These are phyloP conservation scores for Trichophaea hybrida DNA, from an alignment of 2,329 filamentous ascomycete genomes.

Conservation along the genomic window DNA sequence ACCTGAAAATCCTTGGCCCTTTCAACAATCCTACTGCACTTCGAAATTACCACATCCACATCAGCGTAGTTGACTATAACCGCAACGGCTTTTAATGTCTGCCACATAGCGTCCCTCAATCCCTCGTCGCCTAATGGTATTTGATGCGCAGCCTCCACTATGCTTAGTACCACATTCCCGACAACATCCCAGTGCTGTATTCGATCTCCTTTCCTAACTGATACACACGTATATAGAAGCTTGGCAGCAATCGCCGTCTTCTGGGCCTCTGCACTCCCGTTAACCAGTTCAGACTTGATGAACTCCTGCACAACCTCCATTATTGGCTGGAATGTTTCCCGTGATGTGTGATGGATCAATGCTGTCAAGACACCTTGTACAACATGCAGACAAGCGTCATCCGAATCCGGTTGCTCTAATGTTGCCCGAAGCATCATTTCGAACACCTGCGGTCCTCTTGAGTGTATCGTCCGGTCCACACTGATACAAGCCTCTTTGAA, in stretches of 20 bases:
- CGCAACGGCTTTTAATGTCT: constrained; percentile 35
- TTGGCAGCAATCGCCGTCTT: constrained; percentile 39
- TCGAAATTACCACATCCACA: constrained; percentile 62
- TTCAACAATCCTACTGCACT: constrained; percentile 50
- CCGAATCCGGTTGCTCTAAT: constrained; percentile 35
- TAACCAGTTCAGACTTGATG: constrained; percentile 34
- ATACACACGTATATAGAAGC: constrained; percentile 54
- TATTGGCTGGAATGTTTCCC: constrained; percentile 57
- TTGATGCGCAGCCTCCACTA: constrained; percentile 4
- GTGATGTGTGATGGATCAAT: constrained; percentile 65
- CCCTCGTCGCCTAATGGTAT: neutral
- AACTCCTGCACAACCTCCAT: constrained; percentile 42
- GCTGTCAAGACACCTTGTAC: constrained; percentile 65
- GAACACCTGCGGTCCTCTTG: constrained; percentile 43
- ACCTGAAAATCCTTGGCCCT: constrained; percentile 41
- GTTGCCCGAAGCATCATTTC: constrained; percentile 40
- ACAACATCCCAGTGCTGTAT: constrained; percentile 51
- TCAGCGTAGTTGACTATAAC: constrained; percentile 62
- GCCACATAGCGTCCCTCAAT: constrained; percentile 39
- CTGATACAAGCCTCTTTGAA: constrained; percentile 67
- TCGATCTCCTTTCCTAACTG: constrained; percentile 67
- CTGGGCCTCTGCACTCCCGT: constrained; percentile 24
- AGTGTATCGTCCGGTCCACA: constrained; percentile 45
- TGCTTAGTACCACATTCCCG: constrained; percentile 27
- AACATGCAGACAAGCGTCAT: constrained; percentile 47